Evolutionary conservation across 129 eudicot genomes (phyloP).

Genomic region (Artemisia annua): DNA sequence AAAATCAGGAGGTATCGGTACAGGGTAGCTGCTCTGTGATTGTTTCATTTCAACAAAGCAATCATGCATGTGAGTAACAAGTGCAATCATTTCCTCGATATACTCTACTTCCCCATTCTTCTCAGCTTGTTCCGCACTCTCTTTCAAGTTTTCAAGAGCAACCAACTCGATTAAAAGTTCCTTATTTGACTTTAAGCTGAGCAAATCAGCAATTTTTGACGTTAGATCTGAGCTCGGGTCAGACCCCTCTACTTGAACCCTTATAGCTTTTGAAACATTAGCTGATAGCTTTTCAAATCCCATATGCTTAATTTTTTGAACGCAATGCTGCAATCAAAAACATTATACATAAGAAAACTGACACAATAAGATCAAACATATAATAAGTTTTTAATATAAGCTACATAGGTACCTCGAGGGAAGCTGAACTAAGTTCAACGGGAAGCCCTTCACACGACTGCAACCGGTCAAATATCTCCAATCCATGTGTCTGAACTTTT

Average conservation of each 20-base stretch:
- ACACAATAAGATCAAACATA: neutral
- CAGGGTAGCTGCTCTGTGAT: slow-evolving; percentile 60
- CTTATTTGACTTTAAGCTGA: slow-evolving; percentile 82
- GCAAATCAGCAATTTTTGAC: slow-evolving; percentile 63
- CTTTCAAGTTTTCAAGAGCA: slow-evolving; percentile 93
- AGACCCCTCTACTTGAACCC: slow-evolving; percentile 68
- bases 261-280: slow-evolving; percentile 56
- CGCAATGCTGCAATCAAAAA: slow-evolving; percentile 51
- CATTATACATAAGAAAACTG: neutral
- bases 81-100: slow-evolving; percentile 71
- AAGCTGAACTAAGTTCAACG: slow-evolving; percentile 52
- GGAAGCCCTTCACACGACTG: slow-evolving; percentile 55
- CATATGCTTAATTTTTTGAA: slow-evolving; percentile 66
- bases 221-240: slow-evolving; percentile 66
- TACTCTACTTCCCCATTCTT: slow-evolving; percentile 71
- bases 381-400: neutral
- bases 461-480: slow-evolving; percentile 65
- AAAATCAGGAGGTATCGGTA: slow-evolving; percentile 85
- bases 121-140: slow-evolving; percentile 95
- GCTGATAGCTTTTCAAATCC: slow-evolving; percentile 54
- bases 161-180: slow-evolving; percentile 90
- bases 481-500: slow-evolving; percentile 43
- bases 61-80: slow-evolving; percentile 84
- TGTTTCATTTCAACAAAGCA: slow-evolving; percentile 67
- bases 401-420: slow-evolving; percentile 67